Evolutionary conservation across 2,329 filamentous ascomycete species (phyloP), one percentile per base, ranked within the genome.

Genomic region (Clarireedia hainanense): DNA sequence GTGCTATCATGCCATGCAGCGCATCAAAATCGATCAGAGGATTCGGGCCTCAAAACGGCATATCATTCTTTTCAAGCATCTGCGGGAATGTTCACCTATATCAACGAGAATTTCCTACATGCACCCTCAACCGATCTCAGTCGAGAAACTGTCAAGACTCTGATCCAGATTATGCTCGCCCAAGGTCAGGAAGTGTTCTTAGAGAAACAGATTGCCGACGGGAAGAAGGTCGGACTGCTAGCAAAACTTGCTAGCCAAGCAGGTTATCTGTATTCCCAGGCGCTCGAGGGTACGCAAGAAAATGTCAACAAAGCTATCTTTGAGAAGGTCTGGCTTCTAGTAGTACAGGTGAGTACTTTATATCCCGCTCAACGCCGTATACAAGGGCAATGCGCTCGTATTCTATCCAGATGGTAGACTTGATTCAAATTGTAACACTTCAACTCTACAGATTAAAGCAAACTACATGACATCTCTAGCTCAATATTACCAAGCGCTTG

Each of bases 81-180:
- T 6, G 94, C 94, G 9, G 94, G 94, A 75, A 99, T 99, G 94
- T 99, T 97, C 72, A 97, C 92, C 52, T 99, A 99, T 68, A 99
- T 99, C 75, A 99, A 99, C 73, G 94, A 99, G 74, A 99, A 99
- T 74, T 99, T 99, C 70, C 77, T 99, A 37, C 94, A 99, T 67
- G 94, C 94, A 1, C 94, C 95, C 0, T 96, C 91, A 7, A 91
- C 89, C n/a, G 94, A 99, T 68, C 74, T 99, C 48, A 97, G 91
- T 70, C 79, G 94, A 58, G 92, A 99, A 50, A 99, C 94, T 0
- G 90, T 99, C 67, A 96, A 96, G 74, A 91, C 90, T 0, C 73
- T 99, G 62, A 97, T 99, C 68, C 82, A 86, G 51, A 83, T 99
- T 58, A 97, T 90, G 80, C 81, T 99, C 55, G 95, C 92, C 1